Evolutionary conservation across 202 grass and related monocot species (phyloP).

Genomic region (Schoenoplectus tabernaemontani): DNA sequence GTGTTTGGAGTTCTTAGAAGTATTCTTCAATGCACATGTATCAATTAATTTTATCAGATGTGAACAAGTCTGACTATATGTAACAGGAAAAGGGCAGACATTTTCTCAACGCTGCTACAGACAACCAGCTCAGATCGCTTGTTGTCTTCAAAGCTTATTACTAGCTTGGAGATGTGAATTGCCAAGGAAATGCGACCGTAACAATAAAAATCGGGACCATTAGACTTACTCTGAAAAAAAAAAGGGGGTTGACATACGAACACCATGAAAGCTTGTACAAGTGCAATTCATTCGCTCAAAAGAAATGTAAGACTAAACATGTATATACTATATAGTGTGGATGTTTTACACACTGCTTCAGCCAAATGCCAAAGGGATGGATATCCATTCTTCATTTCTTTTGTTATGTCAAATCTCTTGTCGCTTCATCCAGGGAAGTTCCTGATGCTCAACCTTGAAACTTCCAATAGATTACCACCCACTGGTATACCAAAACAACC

Average conservation of each 20-base stretch:
- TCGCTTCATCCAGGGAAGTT: too few relatives aligned
- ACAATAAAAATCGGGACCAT: neutral
- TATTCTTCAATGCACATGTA: neutral
- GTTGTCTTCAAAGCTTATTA: neutral
- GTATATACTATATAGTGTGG: too few relatives aligned
- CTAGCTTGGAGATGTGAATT: neutral
- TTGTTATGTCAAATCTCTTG: too few relatives aligned
- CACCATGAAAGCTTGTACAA: neutral
- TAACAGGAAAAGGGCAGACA: neutral
- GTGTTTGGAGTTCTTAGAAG: neutral
- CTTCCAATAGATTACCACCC: too few relatives aligned
- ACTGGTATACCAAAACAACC: too few relatives aligned
- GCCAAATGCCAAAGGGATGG: too few relatives aligned
- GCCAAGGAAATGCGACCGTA: neutral
- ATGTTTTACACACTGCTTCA: too few relatives aligned
- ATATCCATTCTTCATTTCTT: too few relatives aligned
- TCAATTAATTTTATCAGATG: neutral
- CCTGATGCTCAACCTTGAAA: too few relatives aligned
- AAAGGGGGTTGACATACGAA: neutral
- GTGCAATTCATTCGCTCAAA: too few relatives aligned
- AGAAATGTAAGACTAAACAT: neutral
- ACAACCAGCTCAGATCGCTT: neutral
- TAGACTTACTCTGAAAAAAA: neutral
- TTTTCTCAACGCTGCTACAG: neutral
- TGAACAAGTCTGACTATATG: neutral